Evolutionary conservation across 352 stramenopile species (phyloP), one percentile per base, ranked within the genome.

Genomic region (Aphanomyces invadans): DNA sequence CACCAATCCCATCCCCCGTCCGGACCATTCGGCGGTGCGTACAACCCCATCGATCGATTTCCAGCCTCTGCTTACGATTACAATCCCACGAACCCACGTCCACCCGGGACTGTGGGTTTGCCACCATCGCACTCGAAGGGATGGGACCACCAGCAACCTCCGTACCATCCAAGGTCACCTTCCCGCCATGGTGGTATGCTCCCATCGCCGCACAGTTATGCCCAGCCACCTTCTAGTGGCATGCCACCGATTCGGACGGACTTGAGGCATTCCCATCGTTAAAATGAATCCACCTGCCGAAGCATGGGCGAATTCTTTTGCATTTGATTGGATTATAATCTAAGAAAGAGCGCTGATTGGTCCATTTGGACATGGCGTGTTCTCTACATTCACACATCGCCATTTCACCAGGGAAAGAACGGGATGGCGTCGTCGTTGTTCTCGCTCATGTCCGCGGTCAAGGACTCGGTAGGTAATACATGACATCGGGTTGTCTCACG

Each of bases 391-490:
- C 15, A 48, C 15, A 48, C 17, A 23, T 53, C 45, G n/a, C 45
- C 36, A 38, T 36, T 29, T 32, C 49, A 36, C 25, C 31, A 38
- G 49, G 54, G 5, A 45, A 62, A 15, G 19, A 42, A 7, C 36
- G 7, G 7, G 28, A 79, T 78, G 73, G 52, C 55, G 21, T 79
- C 73, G 15, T 57, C 49, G 57, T 79, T 75, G 56, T 79, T 76
- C 42, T 79, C 73, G 69, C 64, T 77, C 29, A 68, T 78, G 65
- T 70, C 69, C 36, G 76, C 69, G 12, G 74, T 79, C 54, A 74
- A 73, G 59, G 71, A 73, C 51, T 75, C 76, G 73, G 73, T 79
- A 57, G 62, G 12, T 15, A 3, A 5, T 19, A n/a, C 49, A 39
- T 29, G 12, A 0, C 7, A 38, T 38, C 17, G 42, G 45, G 3